Base-by-base conservation (phyloP, 2,329 filamentous ascomycete genomes). In the Rosellinia necatrix region DNA sequence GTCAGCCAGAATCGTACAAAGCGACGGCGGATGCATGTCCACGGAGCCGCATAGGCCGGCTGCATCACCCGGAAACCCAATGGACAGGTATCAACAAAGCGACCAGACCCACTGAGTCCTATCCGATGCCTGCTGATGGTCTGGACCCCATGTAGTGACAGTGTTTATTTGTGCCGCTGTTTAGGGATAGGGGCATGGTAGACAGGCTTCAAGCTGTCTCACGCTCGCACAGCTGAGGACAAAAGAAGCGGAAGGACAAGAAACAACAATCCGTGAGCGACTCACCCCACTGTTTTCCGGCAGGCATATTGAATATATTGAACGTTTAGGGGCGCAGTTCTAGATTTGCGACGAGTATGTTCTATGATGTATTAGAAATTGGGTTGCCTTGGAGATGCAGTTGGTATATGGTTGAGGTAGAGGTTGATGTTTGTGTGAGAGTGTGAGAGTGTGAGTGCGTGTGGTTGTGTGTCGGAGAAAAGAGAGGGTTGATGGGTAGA, bases 251-350 rank as follows among this genome's bases (percentile, higher is more conserved):
- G 13, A 46, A n/a, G 38, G 29, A 12, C 13, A 34, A 25, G 38
- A 12, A 22, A 49, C 21, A 37, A 25, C n/a, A 56, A 34, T 22
- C 5, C 2, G 40, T 43, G 54, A 61, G 53, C 38, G 25, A 74
- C 74, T 70, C 70, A 76, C 74, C 73, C 74, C 74, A 75, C 71
- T 70, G 65, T 64, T 75, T 73, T 13, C 32, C 62, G 37, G 71
- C 59, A 63, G 74, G 66, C 73, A 75, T 76, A 38, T 71, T 60
- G 42, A 47, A 25, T 38, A 34, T 32, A 49, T 35, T n/a, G n/a
- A n/a, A n/a, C n/a, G n/a, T n/a, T n/a, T n/a, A n/a, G 19, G n/a
- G 17, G 13, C 40, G 30, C 12, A 25, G 17, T 13, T 24, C 4
- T 46, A 34, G 6, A 3, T 9, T 17, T 6, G 49, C 12, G 17